Base-by-base conservation (phyloP, 2,329 filamentous ascomycete species). In the Beauveria medogensis region DNA sequence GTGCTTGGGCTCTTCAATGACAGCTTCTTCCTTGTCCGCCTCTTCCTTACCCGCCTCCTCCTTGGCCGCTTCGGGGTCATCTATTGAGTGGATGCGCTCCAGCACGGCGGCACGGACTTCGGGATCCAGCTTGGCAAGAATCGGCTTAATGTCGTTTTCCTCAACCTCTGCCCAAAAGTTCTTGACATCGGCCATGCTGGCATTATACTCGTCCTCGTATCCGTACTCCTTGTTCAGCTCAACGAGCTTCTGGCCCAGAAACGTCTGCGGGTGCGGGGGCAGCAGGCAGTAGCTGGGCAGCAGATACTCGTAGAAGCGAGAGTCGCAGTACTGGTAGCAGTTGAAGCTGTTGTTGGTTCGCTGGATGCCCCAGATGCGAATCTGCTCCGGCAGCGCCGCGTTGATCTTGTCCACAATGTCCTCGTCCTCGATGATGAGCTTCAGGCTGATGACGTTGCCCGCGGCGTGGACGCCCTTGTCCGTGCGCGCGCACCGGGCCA, bases 391-490 rank as follows among this genome's bases (percentile, higher is more conserved):
- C 46, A 99, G 80, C 60, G 90, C 78, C 41, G 85, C 82, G 75
- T 99, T 99, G 82, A 99, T 96, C 76, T 91, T 96, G 61, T 92
- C 79, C 26, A 97, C 87, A 54, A 97, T 85, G 64, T 96, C 86
- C 12, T 86, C 82, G 62, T 97, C 93, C 74, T 97, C 93, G 53
- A 97, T 88, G 68, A 99, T 97, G 67, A 99, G 80, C 78, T 99
- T 99, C 69, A 97, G 74, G 37, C 91, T 96, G 64, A 97, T 91
- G 69, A 97, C 88, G 70, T 97, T 97, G 57, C 93, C 94, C 1
- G 93, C 93, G 1, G 93, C 93, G 73, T 97, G 93, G 2, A 97
- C 93, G 59, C 94, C 94, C 79, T 97, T 99, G 77, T 99, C 94
- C 0, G 94, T 99, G 65, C 94, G 84, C 4, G 94, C 94, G 74